Evolutionary conservation across 371 early-diverging fungal species (phyloP), one percentile per base, ranked within the genome.

Genomic region (Globomyces sp.): DNA sequence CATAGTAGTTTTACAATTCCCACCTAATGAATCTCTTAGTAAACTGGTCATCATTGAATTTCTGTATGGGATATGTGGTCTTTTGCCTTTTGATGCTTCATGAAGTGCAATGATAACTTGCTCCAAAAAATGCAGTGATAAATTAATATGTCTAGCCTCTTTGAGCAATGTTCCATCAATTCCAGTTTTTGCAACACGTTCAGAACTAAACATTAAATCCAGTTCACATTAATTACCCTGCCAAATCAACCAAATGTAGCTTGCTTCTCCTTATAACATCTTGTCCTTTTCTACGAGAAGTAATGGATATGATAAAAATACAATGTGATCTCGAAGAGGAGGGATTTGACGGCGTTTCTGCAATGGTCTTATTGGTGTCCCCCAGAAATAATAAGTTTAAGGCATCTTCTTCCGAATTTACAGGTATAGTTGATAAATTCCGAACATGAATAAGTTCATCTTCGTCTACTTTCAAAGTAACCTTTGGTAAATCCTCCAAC

Each of bases 41-140:
- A 90, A 75, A 45, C 76, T 79, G 11, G 90, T 90, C 77, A 90
- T 83, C 81, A 89, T 87, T 2, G 85, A 84, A 73, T 90, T 88
- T 57, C 90, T 78, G 69, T 90, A 90, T 13, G 88, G 86, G 13
- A 90, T 75, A 74, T 89, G 87, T 13, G 77, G 64, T 2, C 84
- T 73, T 43, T 75, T 76, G 11, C 82, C 81, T 1, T 63, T 68
- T 5, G 76, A 47, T 46, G 80, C 75, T 61, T 85, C 81, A 66
- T 83, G 81, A n/a, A 90, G 77, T 13, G 86, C 86, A 36, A 86
- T 72, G 57, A 90, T 89, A 39, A 89, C 86, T 57, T 87, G 84
- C 63, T 88, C 89, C 39, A 90, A 81, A 69, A 77, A 87, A 64
- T 88, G 84, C 11, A 90, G 75, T 2, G 85, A 85, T 60, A 84